Evolutionary conservation across 2,329 filamentous ascomycete species (phyloP).

Genomic region (Aotearoamyces nothofagi): DNA sequence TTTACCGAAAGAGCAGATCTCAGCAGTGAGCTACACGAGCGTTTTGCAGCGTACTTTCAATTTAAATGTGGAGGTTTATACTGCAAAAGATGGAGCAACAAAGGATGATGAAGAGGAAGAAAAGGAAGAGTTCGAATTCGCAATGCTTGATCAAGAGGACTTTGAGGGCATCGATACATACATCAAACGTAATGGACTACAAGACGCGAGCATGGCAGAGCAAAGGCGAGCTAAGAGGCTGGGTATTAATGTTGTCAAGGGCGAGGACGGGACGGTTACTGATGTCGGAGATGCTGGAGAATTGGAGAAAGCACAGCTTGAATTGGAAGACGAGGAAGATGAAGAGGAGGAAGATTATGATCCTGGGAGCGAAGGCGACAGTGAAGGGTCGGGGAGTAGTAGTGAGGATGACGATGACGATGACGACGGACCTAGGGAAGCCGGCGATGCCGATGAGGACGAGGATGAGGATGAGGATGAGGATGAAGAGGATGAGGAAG

Average conservation of each 20-base stretch:
- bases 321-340: constrained; percentile 25
- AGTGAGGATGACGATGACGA: constrained; percentile 15
- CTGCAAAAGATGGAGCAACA: constrained; percentile 19
- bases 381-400: constrained; percentile 36
- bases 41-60: constrained; percentile 57
- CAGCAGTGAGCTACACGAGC: constrained; percentile 50
- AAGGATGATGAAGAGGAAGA: constrained; percentile 24
- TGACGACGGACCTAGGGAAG: constrained; percentile 21
- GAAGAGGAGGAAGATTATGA: constrained; percentile 52
- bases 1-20: constrained; percentile 42
- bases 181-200: constrained; percentile 41
- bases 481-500: too few relatives aligned
- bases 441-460: constrained; percentile 33
- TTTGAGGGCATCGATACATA: constrained; percentile 50
- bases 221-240: constrained; percentile 48
- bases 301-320: constrained; percentile 16
- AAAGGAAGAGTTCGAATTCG: constrained; percentile 44
- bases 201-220: constrained; percentile 55
- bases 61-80: constrained; percentile 42
- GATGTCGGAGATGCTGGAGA: constrained; percentile 23
- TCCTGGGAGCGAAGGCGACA: constrained; percentile 35
- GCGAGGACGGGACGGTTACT: constrained; percentile 23
- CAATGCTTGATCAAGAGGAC: constrained; percentile 56
- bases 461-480: constrained; percentile 14
- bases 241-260: constrained; percentile 34